Evolutionary conservation across 768 basidiomycete species (phyloP).

Genomic region (Lactarius hengduanensis): DNA sequence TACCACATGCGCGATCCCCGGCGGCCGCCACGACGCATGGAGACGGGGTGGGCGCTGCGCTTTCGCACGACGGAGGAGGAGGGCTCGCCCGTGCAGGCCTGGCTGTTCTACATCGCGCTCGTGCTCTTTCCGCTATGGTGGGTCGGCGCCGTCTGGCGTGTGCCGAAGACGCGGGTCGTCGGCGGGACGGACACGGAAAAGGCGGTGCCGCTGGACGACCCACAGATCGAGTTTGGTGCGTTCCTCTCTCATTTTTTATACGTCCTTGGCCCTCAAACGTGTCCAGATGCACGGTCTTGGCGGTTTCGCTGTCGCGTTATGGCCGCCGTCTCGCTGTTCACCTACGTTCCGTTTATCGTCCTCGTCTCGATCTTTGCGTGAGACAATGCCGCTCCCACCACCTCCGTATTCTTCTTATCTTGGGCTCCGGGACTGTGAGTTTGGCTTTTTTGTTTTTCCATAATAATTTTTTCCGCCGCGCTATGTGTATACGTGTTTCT

Average conservation of each 20-base stretch:
- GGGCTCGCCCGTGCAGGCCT: slow-evolving; percentile 60
- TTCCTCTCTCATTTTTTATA: slow-evolving; percentile 8
- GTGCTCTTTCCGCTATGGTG: slow-evolving; percentile 57
- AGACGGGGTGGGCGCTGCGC: slow-evolving; percentile 62
- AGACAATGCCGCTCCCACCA: neutral
- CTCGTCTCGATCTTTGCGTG: slow-evolving; percentile 62
- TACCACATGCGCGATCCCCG: slow-evolving; percentile 84
- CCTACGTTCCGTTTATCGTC: slow-evolving; percentile 77
- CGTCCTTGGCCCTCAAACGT: slow-evolving; percentile 5
- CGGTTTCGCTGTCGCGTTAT: slow-evolving; percentile 73
- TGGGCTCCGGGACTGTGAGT: slow-evolving; percentile 15
- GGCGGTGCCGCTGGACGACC: slow-evolving; percentile 71
- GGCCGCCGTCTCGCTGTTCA: slow-evolving; percentile 63
- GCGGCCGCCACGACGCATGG: slow-evolving; percentile 55
- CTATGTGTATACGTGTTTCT: slow-evolving; percentile 9
- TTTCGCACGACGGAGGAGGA: slow-evolving; percentile 53
- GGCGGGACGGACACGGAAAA: slow-evolving; percentile 60
- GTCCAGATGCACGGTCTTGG: slow-evolving; percentile 69
- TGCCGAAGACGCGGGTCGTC: slow-evolving; percentile 62
- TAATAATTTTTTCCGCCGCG: slow-evolving; percentile 1
- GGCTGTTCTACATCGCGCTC: slow-evolving; percentile 78
- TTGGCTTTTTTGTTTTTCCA: neutral
- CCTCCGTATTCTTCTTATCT: neutral
- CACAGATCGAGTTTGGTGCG: slow-evolving; percentile 76
- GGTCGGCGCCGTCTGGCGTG: slow-evolving; percentile 57